Evolutionary conservation across 2,329 filamentous ascomycete species (phyloP).

Genomic region (Tolypocladium endophyticum): DNA sequence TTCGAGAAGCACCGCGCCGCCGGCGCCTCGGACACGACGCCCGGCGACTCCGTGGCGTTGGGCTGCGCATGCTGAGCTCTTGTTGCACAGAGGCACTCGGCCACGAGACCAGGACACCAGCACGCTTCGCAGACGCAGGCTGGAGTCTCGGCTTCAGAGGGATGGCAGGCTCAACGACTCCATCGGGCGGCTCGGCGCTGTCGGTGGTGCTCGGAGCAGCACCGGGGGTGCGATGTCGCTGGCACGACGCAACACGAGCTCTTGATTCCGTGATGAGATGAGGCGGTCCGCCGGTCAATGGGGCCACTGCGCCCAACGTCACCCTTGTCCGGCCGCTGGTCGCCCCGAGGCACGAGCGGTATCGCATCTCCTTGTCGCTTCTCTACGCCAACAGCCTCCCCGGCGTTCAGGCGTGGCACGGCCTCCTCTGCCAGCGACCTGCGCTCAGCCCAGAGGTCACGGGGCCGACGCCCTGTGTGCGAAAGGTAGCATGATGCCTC

Average conservation of each 20-base stretch:
- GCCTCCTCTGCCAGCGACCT: not conserved
- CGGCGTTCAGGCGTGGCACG: not conserved
- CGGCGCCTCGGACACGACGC: not conserved
- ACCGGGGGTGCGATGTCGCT: not conserved
- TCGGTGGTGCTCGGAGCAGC: not conserved
- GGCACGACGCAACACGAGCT: not conserved
- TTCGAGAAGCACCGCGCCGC: not conserved
- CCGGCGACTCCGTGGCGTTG: not conserved
- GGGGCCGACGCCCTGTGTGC: not conserved
- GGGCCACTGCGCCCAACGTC: not conserved
- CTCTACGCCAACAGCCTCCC: not conserved
- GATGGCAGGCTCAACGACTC: not conserved
- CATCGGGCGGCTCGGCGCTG: not conserved
- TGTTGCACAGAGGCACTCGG: not conserved
- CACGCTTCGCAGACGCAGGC: not conserved
- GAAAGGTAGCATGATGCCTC: not conserved
- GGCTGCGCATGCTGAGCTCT: not conserved
- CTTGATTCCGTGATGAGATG: not conserved
- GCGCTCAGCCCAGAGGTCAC: not conserved
- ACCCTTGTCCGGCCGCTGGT: not conserved
- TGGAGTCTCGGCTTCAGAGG: not conserved
- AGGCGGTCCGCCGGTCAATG: not conserved
- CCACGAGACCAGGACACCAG: not conserved
- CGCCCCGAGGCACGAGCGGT: not conserved
- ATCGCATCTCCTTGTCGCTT: not conserved